Conservation (phyloP, 345 rosid species). For the Gynandropsis gynandra region DNA sequence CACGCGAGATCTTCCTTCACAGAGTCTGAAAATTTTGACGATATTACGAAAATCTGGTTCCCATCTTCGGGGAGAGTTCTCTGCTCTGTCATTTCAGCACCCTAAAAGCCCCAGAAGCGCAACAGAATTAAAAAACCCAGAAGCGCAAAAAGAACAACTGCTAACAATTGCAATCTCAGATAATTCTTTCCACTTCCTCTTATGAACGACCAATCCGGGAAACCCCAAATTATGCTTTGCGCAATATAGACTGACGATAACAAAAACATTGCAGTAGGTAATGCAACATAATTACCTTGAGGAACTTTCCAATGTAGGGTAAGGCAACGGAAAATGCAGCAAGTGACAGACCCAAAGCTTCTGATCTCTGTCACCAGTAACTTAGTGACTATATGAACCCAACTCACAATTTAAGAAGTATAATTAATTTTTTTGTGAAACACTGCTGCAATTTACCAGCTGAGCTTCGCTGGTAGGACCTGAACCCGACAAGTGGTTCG, state of each 20-base stretch:
- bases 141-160: neutral
- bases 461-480: slow-evolving; percentile 23
- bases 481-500: slow-evolving; percentile 31
- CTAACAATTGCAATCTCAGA: neutral
- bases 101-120: slow-evolving; percentile 30
- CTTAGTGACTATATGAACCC: neutral
- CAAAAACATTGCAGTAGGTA: slow-evolving; percentile 9
- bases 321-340: slow-evolving; percentile 62
- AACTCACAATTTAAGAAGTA: neutral
- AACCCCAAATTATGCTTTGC: neutral
- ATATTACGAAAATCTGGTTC: slow-evolving; percentile 63
- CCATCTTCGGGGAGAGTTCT: slow-evolving; percentile 47
- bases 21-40: slow-evolving; percentile 36
- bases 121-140: too few species aligned
- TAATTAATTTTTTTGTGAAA: neutral
- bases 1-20: slow-evolving; percentile 79
- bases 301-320: slow-evolving; percentile 73
- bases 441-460: slow-evolving; percentile 15
- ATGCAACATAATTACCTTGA: slow-evolving; percentile 36
- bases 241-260: neutral
- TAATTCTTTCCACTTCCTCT: neutral
- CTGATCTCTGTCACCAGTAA: slow-evolving; percentile 46
- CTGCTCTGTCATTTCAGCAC: slow-evolving; percentile 40
- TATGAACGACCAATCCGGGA: neutral
- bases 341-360: slow-evolving; percentile 58